Evolutionary conservation across 1,284 basidiomycete species (phyloP).

Genomic region (Apiotrichum laibachii): DNA sequence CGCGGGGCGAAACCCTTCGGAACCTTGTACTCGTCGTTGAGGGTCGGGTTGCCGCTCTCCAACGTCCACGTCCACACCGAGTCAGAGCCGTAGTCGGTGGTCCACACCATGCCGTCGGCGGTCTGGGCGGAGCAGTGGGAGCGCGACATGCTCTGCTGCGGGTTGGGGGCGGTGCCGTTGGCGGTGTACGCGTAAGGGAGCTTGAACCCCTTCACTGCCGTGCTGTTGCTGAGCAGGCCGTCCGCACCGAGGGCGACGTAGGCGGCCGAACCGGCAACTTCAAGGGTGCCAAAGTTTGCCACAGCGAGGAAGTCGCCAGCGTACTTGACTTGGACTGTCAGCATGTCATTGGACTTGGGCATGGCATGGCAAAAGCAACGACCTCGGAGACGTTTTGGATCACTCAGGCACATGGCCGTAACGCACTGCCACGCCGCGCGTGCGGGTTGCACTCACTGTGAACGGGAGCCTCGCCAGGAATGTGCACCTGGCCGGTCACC

Average conservation of each 20-base stretch:
- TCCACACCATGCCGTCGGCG: no score
- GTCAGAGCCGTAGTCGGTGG: background rate
- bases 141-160: no score
- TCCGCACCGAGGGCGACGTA: background rate
- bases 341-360: background rate
- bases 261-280: slow-evolving; percentile 27
- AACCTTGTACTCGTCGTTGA: slow-evolving; percentile 36
- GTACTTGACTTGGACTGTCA: background rate
- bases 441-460: background rate
- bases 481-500: background rate
- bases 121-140: no score
- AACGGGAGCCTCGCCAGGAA: background rate
- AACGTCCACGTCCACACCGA: slow-evolving; percentile 31
- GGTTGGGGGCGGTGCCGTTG: no score
- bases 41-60: slow-evolving; percentile 16
- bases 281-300: slow-evolving; percentile 26
- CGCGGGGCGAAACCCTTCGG: slow-evolving; percentile 45
- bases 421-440: no score
- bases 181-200: slow-evolving; percentile 36
- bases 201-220: slow-evolving; percentile 14
- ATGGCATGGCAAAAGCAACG: background rate
- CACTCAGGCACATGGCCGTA: no score
- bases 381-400: no score
- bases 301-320: background rate
- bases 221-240: background rate